Evolutionary conservation across 2,329 filamentous ascomycete genomes (phyloP), one percentile per base, ranked within the genome.

Genomic region (Fusarium agapanthi): DNA sequence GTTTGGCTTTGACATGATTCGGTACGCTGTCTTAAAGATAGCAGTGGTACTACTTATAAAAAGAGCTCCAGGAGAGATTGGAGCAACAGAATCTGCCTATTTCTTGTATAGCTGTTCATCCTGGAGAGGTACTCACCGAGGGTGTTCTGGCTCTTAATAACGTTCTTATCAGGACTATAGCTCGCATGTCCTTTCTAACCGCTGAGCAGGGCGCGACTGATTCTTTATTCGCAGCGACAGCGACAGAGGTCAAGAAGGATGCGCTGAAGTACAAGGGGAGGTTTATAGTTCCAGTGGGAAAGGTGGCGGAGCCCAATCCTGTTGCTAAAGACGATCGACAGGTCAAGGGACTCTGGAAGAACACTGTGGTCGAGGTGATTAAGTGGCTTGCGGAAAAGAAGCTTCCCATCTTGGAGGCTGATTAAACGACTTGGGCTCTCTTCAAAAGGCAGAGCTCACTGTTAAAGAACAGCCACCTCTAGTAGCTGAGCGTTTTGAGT

Each of bases 41-140:
- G 45, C 45, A 0, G 45, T 48, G 7, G 4, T 9, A 0, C 9
- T 48, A 1, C 4, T n/a, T 5, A n/a, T 10, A 16, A n/a, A 9
- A 10, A 22, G 24, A n/a, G 20, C 26, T 47, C 1, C 26, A 47
- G 0, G 14, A 0, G 1, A 22, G 14, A 4, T 16, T 47, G 12
- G 0, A 47, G 14, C 6, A 1, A 1, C 44, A n/a, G 14, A 12
- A 4, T 0, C 5, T 47, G 4, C 10, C 10, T 4, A n/a, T 47
- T 16, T n/a, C 44, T 0, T 47, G 26, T 3, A 12, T 47, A n/a
- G 44, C 44, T n/a, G 44, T 47, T 12, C 20, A 30, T 30, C 26
- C 26, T 2, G 44, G 26, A 3, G 26, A 47, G 20, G 44, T 30
- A 4, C 44, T 47, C 14, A 47, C 44, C 0, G 44, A 47, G 26